Evolutionary conservation across 2,329 filamentous ascomycete species (phyloP).

Genomic region (Talaromyces pinophilus): DNA sequence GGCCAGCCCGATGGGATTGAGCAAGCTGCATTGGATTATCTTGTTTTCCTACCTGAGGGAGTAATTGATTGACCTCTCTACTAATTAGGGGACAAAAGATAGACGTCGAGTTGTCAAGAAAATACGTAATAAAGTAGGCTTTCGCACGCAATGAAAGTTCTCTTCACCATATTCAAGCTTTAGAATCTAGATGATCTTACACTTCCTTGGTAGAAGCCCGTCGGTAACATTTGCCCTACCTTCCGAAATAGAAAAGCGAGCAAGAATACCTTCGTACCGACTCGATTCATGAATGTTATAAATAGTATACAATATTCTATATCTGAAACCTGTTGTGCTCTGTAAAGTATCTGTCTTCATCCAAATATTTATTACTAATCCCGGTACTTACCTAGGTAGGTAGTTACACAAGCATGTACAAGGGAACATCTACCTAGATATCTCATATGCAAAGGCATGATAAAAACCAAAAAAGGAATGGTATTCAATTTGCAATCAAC

Average conservation of each 20-base stretch:
- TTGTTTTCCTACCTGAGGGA: constrained; percentile 61
- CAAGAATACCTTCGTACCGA: neutral
- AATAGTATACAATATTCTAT: neutral
- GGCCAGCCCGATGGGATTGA: constrained; percentile 62
- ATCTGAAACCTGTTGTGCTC: neutral
- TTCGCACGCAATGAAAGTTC: neutral
- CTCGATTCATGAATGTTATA: neutral
- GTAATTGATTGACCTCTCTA: constrained; percentile 51
- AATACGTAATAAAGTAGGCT: neutral
- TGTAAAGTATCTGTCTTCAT: neutral
- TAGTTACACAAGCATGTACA: neutral
- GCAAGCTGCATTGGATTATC: constrained; percentile 66
- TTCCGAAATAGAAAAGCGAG: neutral
- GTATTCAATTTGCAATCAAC: neutral
- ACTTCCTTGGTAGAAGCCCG: neutral
- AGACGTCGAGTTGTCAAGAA: neutral
- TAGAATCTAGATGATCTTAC: neutral
- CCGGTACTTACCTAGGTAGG: neutral
- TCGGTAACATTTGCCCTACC: neutral
- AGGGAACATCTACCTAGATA: neutral
- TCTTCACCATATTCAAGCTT: neutral
- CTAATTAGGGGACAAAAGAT: neutral
- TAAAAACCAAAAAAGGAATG: no score
- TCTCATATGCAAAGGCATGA: neutral
- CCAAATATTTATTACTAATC: neutral